Base-by-base conservation (phyloP, 805 yeast genomes). In the Starmerella davenportii region DNA sequence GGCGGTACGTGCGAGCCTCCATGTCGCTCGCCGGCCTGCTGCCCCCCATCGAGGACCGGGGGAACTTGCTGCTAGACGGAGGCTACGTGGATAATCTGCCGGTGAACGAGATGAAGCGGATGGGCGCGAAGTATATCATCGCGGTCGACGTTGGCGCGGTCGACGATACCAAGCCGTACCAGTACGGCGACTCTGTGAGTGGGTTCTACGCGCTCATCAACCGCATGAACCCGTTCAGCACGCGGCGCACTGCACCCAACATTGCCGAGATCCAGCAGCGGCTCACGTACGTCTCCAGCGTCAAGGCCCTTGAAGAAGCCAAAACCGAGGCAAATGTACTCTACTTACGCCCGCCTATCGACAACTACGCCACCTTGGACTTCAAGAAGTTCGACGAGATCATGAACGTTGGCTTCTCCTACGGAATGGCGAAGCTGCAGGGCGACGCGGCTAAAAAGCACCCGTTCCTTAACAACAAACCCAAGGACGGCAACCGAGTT, bases 61-160 rank as follows among this genome's bases (percentile, higher is more conserved):
- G 98, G 0, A 72, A 79, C 30, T 87, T 87, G 96, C 60, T 90
- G 21, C 60, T 90, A 32, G 98, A 87, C 58, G 98, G 98, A 32
- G 98, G 98, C 0, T 87, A 90, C 55, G 75, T 90, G 39, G 96
- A 87, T 54, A 87, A 87, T 54, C 62, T 87, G 40, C 92, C 98
- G 0, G 96, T 87, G 2, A 66, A 67, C 46, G 95, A 87, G 54
- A 90, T 87, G 96, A 76, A 78, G 55, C 66, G 79, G 42, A 48
- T 56, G 32, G 96, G 96, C 2, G 94, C 94, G 2, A 74, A 74
- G 40, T 69, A 76, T 30, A 74, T 87, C 15, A 72, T 90, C 53
- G 96, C 98, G 0, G 85, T 84, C 14, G 98, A 87, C 58, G 98
- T 87, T 29, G 98, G 98, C 0, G 79, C 95, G 1, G 79, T 76